phyloP scores from a whole-genome alignment of 2,329 filamentous ascomycete species.

The Colletotrichum nymphaeae region DNA sequence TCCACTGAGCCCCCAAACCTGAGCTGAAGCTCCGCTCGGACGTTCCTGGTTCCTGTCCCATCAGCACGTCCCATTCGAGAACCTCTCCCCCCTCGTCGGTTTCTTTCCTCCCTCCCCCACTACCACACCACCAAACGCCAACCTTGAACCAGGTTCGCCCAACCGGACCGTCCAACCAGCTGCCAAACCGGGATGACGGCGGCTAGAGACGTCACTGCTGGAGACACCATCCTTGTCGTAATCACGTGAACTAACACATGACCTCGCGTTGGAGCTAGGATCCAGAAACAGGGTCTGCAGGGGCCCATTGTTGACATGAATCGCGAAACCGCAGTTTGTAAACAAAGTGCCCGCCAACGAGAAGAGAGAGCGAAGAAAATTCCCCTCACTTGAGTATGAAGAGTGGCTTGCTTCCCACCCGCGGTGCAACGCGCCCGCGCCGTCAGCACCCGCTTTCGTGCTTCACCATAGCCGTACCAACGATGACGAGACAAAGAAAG shows the following conservation, averaged over 20 bases:
- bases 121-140: not conserved
- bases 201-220: conserved; percentile 28
- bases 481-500: conserved; percentile 11
- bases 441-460: conserved; percentile 14
- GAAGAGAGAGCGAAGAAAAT: not conserved
- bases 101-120: not conserved
- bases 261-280: conserved; percentile 29
- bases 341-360: conserved; percentile 24
- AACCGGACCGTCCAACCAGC: conserved; percentile 16
- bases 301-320: conserved; percentile 35
- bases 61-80: not conserved
- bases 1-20: not conserved
- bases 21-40: not conserved
- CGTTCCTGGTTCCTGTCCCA: not conserved
- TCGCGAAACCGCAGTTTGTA: conserved; percentile 33
- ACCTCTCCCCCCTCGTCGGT: not conserved
- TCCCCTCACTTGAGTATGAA: not conserved
- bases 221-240: not conserved
- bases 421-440: conserved; percentile 20
- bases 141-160: not conserved
- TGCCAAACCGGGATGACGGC: conserved; percentile 29
- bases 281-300: conserved; percentile 18
- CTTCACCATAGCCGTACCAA: conserved; percentile 15
- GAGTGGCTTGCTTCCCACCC: conserved; percentile 11
- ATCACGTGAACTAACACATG: conserved; percentile 11